phyloP scores from a whole-genome alignment of 2,329 filamentous ascomycete species.

The Celoporthe dispersa region DNA sequence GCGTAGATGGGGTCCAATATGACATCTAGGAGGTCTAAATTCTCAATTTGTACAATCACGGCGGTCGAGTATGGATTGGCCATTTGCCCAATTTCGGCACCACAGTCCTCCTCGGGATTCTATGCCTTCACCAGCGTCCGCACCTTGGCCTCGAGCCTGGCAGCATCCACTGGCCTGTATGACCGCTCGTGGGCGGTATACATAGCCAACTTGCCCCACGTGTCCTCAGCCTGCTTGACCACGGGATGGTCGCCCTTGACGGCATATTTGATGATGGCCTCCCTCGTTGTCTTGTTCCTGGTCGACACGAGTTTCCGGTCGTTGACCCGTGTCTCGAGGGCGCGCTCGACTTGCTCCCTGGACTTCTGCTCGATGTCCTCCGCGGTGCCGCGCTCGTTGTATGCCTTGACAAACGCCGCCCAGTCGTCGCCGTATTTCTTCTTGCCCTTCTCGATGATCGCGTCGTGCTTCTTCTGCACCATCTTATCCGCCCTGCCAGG shows the following conservation, averaged over 20 bases:
- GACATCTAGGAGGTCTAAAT: constrained; percentile 8
- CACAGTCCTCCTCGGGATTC: not conserved
- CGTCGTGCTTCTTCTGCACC: constrained; percentile 35
- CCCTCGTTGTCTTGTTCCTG: constrained; percentile 33
- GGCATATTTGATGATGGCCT: constrained; percentile 44
- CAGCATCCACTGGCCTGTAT: constrained; percentile 35
- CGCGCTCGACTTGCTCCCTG: not conserved
- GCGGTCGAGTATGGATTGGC: not conserved
- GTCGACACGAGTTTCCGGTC: constrained; percentile 13
- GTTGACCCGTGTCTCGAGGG: not conserved
- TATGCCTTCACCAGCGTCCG: constrained; percentile 27
- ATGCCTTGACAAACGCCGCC: constrained; percentile 16
- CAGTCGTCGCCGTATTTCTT: constrained; percentile 19
- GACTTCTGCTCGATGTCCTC: constrained; percentile 3
- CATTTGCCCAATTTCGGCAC: not conserved
- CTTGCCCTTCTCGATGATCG: constrained; percentile 39
- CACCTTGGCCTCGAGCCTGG: constrained; percentile 39
- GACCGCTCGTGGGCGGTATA: constrained; percentile 43
- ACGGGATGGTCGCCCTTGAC: constrained; percentile 45
- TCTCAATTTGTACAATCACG: constrained; percentile 23
- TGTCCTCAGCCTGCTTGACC: constrained; percentile 37
- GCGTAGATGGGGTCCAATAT: not conserved
- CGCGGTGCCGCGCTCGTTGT: constrained; percentile 7
- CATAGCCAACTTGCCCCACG: constrained; percentile 39
- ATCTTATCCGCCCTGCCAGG: constrained; percentile 28